phyloP scores from a whole-genome alignment of 2,329 filamentous ascomycete genomes.

The Fusarium musae region DNA sequence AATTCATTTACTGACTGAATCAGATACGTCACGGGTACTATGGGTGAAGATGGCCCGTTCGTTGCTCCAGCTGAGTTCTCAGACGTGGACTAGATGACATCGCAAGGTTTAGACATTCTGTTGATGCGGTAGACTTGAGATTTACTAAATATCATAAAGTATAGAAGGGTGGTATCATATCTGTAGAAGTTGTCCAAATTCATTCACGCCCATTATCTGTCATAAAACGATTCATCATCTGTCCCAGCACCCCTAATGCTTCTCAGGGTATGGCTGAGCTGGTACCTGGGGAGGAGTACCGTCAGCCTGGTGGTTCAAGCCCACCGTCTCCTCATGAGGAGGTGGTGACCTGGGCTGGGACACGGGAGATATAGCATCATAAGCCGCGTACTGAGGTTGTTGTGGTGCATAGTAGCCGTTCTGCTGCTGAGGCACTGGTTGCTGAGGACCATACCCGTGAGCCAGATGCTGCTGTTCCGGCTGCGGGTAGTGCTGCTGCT shows the following conservation, averaged over 20 bases:
- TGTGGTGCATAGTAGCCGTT: background rate
- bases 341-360: constrained; percentile 32
- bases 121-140: background rate
- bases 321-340: constrained; percentile 46
- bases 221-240: background rate
- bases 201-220: background rate
- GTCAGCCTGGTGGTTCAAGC: constrained; percentile 48
- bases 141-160: background rate
- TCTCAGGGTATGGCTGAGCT: constrained; percentile 40
- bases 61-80: constrained; percentile 51
- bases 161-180: constrained; percentile 39
- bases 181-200: constrained; percentile 2
- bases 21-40: constrained; percentile 57
- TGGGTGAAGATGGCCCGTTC: constrained; percentile 51
- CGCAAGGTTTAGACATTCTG: background rate
- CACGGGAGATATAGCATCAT: background rate
- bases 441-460: background rate
- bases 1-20: background rate
- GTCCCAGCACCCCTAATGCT: constrained; percentile 11
- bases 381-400: background rate
- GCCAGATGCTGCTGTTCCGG: background rate
- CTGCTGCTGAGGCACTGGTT: background rate
- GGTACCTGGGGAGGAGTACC: constrained; percentile 36
- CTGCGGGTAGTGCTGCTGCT: constrained; percentile 2
- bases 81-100: constrained; percentile 48